A percentile compares a stretch with the other conserved stretches of the same genome.
Conservation (phyloP, 2,329 filamentous ascomycete species). For the Fusarium fujikuroi region DNA sequence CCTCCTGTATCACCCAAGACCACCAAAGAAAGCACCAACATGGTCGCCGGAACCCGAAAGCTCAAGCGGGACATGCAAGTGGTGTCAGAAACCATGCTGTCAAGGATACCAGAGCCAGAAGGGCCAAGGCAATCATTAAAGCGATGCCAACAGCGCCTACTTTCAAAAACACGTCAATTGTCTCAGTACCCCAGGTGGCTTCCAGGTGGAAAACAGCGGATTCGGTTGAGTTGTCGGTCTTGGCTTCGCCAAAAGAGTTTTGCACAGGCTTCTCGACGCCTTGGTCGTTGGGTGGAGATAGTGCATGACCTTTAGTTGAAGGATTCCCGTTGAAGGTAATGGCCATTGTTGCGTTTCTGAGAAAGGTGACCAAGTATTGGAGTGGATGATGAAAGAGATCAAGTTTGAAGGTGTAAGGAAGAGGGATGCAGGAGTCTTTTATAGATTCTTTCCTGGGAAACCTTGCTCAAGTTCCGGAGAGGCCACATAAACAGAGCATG, state of each 20-base stretch:
- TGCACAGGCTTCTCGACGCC: background rate
- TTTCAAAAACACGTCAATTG: background rate
- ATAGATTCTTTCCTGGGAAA: background rate
- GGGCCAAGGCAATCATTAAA: background rate
- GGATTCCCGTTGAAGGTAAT: too few species aligned
- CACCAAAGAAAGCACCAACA: background rate
- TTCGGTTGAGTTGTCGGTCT: too few species aligned
- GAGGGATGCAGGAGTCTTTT: background rate
- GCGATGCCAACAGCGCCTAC: background rate
- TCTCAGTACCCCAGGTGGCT: background rate
- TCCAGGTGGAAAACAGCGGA: background rate
- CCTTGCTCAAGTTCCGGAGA: too few species aligned
- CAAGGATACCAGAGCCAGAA: background rate
- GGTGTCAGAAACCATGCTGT: rapidly evolving
- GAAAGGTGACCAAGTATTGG: background rate
- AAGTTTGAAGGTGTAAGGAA: too few species aligned
- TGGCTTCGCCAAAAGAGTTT: rapidly evolving
- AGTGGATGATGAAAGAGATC: rapidly evolving
- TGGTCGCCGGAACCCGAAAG: background rate
- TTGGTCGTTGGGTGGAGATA: too few species aligned
- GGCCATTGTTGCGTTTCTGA: background rate
- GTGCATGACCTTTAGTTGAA: too few species aligned
- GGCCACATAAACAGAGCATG: rapidly evolving
- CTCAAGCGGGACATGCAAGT: rapidly evolving
- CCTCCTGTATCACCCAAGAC: rapidly evolving